Evolutionary conservation across 2,329 filamentous ascomycete genomes (phyloP).

Genomic region (Cladorrhinum sp.): DNA sequence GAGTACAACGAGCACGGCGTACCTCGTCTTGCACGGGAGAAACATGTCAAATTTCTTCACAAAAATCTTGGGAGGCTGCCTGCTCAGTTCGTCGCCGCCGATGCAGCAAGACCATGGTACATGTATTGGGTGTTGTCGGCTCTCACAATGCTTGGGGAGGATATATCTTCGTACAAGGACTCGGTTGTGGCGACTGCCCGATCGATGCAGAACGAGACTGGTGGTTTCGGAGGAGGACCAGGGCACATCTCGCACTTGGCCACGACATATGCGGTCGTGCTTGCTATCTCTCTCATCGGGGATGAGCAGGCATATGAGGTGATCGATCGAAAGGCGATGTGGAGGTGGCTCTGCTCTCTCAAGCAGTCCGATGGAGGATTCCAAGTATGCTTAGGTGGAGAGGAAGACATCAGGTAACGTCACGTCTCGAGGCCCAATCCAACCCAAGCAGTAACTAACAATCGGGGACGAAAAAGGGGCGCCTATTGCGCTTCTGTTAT

Average conservation of each 20-base stretch:
- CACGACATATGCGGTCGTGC: slow-evolving; percentile 78
- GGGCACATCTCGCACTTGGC: slow-evolving; percentile 88
- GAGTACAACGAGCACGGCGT: slow-evolving; percentile 69
- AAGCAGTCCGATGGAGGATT: slow-evolving; percentile 92
- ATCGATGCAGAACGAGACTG: slow-evolving; percentile 76
- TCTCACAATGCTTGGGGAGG: slow-evolving; percentile 72
- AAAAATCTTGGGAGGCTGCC: slow-evolving; percentile 62
- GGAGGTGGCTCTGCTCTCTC: slow-evolving; percentile 82
- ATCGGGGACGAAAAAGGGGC: slow-evolving; percentile 58
- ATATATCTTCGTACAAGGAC: slow-evolving; percentile 64
- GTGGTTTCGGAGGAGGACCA: slow-evolving; percentile 92
- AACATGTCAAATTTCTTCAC: slow-evolving; percentile 61
- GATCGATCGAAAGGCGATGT: slow-evolving; percentile 80
- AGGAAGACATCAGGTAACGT: slow-evolving; percentile 80
- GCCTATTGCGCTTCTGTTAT: slow-evolving; percentile 89
- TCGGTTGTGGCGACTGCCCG: slow-evolving; percentile 71
- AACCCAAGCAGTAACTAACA: slow-evolving; percentile 7
- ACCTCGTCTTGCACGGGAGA: slow-evolving; percentile 65
- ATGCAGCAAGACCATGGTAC: slow-evolving; percentile 90
- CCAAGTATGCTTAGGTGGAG: slow-evolving; percentile 77
- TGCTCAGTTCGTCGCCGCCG: slow-evolving; percentile 66
- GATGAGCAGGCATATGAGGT: slow-evolving; percentile 69
- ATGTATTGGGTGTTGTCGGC: slow-evolving; percentile 87
- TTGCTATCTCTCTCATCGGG: slow-evolving; percentile 76
- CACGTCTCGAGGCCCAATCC: neutral